Evolutionary conservation across 768 basidiomycete genomes (phyloP).

Genomic region (Auriscalpium orientale): DNA sequence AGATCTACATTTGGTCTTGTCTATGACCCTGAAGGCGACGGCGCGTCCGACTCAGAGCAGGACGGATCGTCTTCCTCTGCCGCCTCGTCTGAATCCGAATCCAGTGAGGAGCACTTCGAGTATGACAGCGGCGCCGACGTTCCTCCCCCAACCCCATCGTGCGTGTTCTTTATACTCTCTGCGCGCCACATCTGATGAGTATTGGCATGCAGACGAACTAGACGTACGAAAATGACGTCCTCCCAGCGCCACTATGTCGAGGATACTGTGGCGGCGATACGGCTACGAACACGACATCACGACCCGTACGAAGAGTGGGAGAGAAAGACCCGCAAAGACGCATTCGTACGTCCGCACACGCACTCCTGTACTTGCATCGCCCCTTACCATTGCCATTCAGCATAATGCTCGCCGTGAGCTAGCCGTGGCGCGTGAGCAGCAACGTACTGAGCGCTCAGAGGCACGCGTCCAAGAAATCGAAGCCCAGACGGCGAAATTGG

Average conservation of each 20-base stretch:
- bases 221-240: background rate
- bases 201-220: background rate
- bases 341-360: slow-evolving; percentile 28
- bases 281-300: slow-evolving; percentile 33
- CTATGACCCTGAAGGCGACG: too few species aligned
- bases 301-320: slow-evolving; percentile 48
- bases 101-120: background rate
- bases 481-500: slow-evolving; percentile 33
- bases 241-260: slow-evolving; percentile 29
- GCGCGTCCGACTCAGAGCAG: background rate
- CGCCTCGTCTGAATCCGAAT: background rate
- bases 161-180: background rate
- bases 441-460: slow-evolving; percentile 9
- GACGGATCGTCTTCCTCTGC: background rate
- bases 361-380: background rate
- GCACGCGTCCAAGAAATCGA: slow-evolving; percentile 18
- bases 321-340: slow-evolving; percentile 38
- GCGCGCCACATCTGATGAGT: background rate
- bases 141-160: background rate
- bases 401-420: slow-evolving; percentile 31
- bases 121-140: background rate
- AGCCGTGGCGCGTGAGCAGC: slow-evolving; percentile 12
- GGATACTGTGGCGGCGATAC: slow-evolving; percentile 40
- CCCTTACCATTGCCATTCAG: slow-evolving; percentile 16
- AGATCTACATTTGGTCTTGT: too few species aligned